Evolutionary conservation across 1,284 basidiomycete species (phyloP), one percentile per base, ranked within the genome.

Genomic region (Apiotrichum siamense): DNA sequence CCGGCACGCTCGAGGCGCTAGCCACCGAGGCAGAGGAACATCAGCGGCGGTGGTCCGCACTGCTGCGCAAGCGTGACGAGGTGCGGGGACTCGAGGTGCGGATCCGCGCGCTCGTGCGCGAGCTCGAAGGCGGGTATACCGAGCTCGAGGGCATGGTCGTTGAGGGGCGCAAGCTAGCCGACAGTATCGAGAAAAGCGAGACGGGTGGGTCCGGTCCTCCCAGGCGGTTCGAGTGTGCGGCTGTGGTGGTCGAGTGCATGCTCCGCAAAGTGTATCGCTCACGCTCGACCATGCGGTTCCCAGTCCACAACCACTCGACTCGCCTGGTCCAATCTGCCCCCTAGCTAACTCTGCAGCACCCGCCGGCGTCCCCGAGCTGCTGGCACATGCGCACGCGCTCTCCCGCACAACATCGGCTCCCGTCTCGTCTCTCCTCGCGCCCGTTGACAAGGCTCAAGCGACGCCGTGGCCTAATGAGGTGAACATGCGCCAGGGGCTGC

Each of bases 401-500:
- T 53, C 67, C 1, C 51, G 55, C 33, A 61, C 64, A 25, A 66
- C 70, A 7, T 64, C 61, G 4, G 69, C 69, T 17, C 70, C 70
- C 0, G 54, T 69, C 15, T 64, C 64, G 3, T 44, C 44, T 20
- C 48, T 64, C 2, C 57, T 67, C 25, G 45, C 59, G 11, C 49
- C 52, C 5, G 43, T 60, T 10, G 64, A 67, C 44, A 61, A 58
- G 43, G 57, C 59, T 6, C 58, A 64, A 40, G 62, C 59, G 21
- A 48, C 52, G 7, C 70, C 70, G 9, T 73, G 66, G 65, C 70
- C 70, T 0, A 66, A 59, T 17, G 70, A 73, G 52, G 58, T 55
- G 43, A 53, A 48, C 11, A 73, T 73, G 70, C 58, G 70, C 11
- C 49, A 56, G 56, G 70, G 70, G 9, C 49, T 70, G 23, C 50